Conservation (phyloP, 225 moss, liverwort and hornwort species). For the Takakia lepidozioides region DNA sequence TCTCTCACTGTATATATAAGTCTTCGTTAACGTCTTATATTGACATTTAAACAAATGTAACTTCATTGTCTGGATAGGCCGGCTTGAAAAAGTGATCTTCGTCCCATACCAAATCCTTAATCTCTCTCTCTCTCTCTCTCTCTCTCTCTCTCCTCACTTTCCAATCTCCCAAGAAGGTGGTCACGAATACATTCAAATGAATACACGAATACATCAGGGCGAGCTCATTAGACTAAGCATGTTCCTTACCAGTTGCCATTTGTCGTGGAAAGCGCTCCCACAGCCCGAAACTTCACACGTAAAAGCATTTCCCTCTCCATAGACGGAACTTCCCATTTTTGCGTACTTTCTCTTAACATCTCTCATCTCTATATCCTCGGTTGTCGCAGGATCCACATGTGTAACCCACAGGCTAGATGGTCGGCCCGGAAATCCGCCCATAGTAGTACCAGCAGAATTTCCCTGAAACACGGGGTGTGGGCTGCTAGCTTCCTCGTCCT, state of each 20-base stretch:
- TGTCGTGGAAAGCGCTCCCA: slow-evolving; percentile 11
- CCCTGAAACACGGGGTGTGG: slow-evolving; percentile 12
- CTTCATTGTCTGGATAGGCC: no score
- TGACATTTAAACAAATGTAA: no score
- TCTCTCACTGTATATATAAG: no score
- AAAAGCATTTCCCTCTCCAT: not conserved
- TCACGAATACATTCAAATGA: no score
- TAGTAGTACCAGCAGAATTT: no score
- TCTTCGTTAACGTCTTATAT: no score
- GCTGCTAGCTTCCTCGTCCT: slow-evolving; percentile 32
- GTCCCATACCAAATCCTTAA: no score
- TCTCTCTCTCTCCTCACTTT: no score
- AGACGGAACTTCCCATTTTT: not conserved
- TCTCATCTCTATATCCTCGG: not conserved
- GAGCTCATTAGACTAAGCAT: not conserved
- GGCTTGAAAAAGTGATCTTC: no score
- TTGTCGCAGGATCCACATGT: not conserved
- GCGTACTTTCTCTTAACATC: not conserved
- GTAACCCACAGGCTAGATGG: not conserved
- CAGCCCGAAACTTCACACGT: slow-evolving; percentile 6
- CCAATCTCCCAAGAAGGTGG: no score
- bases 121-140: no score
- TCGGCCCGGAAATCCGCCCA: no score
- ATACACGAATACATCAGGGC: not conserved
- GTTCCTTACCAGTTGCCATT: slow-evolving; percentile 7